These are phyloP conservation scores for Arabis hirsuta DNA, from an alignment of 345 rosid genomes.

Conservation along the genomic window DNA sequence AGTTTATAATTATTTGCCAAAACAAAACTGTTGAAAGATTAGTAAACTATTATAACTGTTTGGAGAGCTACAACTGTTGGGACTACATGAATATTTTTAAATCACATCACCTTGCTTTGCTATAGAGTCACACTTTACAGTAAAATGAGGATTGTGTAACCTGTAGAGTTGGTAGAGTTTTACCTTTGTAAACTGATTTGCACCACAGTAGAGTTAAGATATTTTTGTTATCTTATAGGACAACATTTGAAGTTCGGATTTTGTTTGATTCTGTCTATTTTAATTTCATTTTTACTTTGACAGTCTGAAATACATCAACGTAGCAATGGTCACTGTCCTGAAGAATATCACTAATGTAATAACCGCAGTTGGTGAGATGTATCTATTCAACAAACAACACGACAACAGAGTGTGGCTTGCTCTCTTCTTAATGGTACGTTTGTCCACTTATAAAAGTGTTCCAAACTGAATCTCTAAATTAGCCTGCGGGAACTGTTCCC, in stretches of 20 bases:
- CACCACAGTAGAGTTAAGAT: not conserved
- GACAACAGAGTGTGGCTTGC: conserved; percentile 96
- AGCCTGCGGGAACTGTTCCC: not conserved
- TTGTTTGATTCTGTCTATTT: not conserved
- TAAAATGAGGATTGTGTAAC: not conserved
- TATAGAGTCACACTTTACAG: no score
- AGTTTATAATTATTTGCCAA: not conserved
- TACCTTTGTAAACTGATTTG: not conserved
- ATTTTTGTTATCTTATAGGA: not conserved
- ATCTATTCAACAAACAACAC: conserved; percentile 85
- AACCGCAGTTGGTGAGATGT: conserved; percentile 98
- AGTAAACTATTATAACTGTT: not conserved
- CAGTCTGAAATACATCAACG: conserved; percentile 96
- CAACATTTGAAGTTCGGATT: not conserved
- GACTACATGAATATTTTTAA: no score
- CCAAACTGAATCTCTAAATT: not conserved
- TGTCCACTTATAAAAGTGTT: conserved; percentile 8
- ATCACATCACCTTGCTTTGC: no score
- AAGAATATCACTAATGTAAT: conserved; percentile 98
- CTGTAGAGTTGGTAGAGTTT: not conserved
- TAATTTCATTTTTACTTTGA: conserved; percentile 30
- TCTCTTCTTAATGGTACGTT: conserved; percentile 89
- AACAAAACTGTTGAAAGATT: not conserved
- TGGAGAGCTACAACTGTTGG: not conserved
- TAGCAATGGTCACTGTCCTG: conserved; percentile 98